Evolutionary conservation across 805 yeast genomes (phyloP).

Genomic region (Suhomyces prunicola): DNA sequence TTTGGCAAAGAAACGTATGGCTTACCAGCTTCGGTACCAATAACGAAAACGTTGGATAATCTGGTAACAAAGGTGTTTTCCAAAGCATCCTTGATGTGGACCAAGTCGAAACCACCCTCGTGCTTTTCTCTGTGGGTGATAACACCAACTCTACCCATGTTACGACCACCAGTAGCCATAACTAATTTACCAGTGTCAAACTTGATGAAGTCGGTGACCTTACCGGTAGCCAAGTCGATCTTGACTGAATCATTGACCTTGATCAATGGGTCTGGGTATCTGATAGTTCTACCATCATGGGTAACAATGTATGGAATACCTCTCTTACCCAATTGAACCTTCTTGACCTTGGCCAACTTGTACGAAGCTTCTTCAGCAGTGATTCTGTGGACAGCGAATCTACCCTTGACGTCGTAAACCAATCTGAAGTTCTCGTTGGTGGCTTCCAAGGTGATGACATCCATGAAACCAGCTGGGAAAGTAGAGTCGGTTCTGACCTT

Average conservation of each 20-base stretch:
- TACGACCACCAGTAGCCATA: slow-evolving; percentile 97
- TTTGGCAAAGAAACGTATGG: slow-evolving; percentile 94
- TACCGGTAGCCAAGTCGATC: slow-evolving; percentile 94
- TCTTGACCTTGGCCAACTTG: slow-evolving; percentile 98
- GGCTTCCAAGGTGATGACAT: slow-evolving; percentile 94
- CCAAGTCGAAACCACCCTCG: slow-evolving; percentile 97
- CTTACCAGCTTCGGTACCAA: slow-evolving; percentile 88
- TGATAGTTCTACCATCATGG: slow-evolving; percentile 99
- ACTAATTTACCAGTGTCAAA: slow-evolving; percentile 88
- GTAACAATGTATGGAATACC: slow-evolving; percentile 98
- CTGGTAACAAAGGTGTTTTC: slow-evolving; percentile 96
- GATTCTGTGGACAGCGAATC: slow-evolving; percentile 99
- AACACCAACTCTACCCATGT: slow-evolving; percentile 97
- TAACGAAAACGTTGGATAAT: slow-evolving; percentile 86
- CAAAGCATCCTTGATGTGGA: slow-evolving; percentile 91
- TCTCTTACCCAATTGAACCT: slow-evolving; percentile 97
- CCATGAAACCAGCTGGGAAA: slow-evolving; percentile 99
- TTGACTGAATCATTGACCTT: slow-evolving; percentile 97
- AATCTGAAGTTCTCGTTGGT: slow-evolving; percentile 99
- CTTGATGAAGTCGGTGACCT: slow-evolving; percentile 83
- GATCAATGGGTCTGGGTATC: slow-evolving; percentile 98
- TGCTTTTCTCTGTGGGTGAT: slow-evolving; percentile 95
- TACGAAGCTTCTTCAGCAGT: slow-evolving; percentile 97
- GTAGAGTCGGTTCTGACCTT: slow-evolving; percentile 99
- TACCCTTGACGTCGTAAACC: slow-evolving; percentile 97